These are phyloP conservation scores for Agaricus subrufescens DNA, from an alignment of 768 basidiomycete genomes.

Conservation along the genomic window DNA sequence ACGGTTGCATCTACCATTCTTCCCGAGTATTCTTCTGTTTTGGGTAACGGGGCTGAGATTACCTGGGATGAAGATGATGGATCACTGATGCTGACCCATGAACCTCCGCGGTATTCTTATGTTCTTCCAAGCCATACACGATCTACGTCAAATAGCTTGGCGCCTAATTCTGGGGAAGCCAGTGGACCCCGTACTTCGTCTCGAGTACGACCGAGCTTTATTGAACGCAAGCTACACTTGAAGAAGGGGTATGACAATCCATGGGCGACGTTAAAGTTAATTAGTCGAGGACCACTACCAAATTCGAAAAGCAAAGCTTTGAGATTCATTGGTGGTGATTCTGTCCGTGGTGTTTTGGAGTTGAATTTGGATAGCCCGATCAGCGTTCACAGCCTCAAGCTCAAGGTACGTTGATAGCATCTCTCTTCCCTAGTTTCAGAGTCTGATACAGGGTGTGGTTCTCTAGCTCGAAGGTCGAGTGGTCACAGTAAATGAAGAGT, in stretches of 20 bases:
- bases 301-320: conserved; percentile 9
- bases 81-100: neutral
- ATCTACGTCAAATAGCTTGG: neutral
- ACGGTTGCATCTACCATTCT: neutral
- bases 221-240: neutral
- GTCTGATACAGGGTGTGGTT: neutral
- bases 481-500: neutral
- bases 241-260: conserved; percentile 6
- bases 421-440: neutral
- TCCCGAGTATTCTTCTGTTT: neutral
- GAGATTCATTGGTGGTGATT: conserved; percentile 17
- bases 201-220: neutral
- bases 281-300: conserved; percentile 12
- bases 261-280: conserved; percentile 15
- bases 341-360: conserved; percentile 12
- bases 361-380: conserved; percentile 14
- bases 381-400: conserved; percentile 12
- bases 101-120: neutral
- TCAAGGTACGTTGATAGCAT: conserved; percentile 4
- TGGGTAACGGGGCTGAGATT: neutral
- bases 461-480: conserved; percentile 13
- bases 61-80: neutral
- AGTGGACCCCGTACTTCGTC: neutral
- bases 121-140: neutral
- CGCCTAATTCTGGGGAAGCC: neutral